phyloP scores from a whole-genome alignment of 208 protist species.

The Polymyxa betae region DNA sequence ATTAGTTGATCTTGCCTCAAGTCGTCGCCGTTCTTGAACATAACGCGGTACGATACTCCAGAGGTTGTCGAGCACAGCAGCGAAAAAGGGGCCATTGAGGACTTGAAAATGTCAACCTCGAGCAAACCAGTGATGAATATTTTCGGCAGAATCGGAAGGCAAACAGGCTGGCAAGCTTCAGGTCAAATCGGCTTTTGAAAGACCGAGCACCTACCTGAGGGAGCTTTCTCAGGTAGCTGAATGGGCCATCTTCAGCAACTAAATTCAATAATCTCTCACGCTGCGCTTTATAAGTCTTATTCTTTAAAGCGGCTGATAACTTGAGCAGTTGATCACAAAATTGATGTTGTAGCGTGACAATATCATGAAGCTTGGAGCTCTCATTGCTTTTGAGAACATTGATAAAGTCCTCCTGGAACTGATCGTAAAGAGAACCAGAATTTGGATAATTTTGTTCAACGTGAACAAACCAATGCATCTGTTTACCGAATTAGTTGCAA shows the following conservation, averaged over 20 bases:
- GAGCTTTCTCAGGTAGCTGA: background rate
- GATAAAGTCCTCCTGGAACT: conserved; percentile 14
- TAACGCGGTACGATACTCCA: conserved; percentile 67
- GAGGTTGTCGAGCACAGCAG: conserved; percentile 1
- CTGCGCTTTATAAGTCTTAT: background rate
- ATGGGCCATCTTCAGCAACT: conserved; percentile 2
- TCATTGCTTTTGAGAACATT: background rate
- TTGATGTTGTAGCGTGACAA: background rate
- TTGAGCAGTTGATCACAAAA: conserved; percentile 34
- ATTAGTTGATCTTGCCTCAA: conserved; percentile 95
- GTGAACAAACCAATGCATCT: conserved; percentile 54
- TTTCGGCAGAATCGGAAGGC: background rate
- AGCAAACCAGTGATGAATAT: conserved; percentile 23
- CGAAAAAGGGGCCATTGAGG: background rate
- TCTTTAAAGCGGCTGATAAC: background rate
- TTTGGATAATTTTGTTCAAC: background rate
- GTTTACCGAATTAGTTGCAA: background rate
- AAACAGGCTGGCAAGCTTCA: background rate
- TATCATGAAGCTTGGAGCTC: background rate
- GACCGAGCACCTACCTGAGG: background rate
- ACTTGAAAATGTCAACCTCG: conserved; percentile 47
- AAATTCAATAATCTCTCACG: background rate
- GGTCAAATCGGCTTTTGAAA: background rate
- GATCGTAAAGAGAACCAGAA: conserved; percentile 5
- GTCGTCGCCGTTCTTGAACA: conserved; percentile 92